These are phyloP conservation scores for Umbelopsis vinacea DNA, from an alignment of 192 early-diverging fungal genomes.

Conservation along the genomic window DNA sequence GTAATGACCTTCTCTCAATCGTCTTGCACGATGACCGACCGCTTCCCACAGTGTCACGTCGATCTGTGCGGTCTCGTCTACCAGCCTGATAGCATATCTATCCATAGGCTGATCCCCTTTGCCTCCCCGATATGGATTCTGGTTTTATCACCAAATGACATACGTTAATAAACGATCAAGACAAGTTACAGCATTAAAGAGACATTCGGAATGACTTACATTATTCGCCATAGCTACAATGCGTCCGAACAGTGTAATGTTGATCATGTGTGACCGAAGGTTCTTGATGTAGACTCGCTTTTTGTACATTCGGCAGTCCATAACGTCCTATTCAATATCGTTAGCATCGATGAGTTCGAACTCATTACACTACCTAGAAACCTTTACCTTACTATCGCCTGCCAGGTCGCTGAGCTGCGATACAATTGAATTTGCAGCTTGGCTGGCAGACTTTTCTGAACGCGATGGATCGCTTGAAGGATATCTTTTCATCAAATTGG, in stretches of 20 bases:
- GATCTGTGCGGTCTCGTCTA: constrained; percentile 31
- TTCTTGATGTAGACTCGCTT: constrained; percentile 21
- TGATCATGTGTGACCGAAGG: constrained; percentile 23
- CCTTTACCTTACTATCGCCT: constrained; percentile 27
- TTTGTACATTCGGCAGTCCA: constrained; percentile 24
- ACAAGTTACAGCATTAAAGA: neutral
- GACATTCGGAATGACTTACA: constrained; percentile 14
- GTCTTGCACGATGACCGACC: constrained; percentile 23
- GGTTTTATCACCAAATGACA: neutral
- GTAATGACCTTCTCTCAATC: constrained; percentile 24
- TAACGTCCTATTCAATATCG: constrained; percentile 19
- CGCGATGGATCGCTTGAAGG: neutral
- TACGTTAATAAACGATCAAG: too few species aligned
- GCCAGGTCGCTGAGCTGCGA: neutral
- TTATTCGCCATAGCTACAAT: constrained; percentile 25
- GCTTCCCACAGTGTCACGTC: constrained; percentile 37
- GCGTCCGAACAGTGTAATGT: constrained; percentile 32
- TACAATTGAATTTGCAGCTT: neutral
- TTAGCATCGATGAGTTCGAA: neutral
- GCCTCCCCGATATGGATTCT: constrained; percentile 25
- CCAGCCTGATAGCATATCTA: constrained; percentile 31
- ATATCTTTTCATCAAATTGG: constrained; percentile 5
- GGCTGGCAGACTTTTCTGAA: neutral
- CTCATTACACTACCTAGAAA: neutral
- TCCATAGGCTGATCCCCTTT: constrained; percentile 21